These are phyloP conservation scores for Fusarium drepaniforme DNA, from an alignment of 2,329 filamentous ascomycete genomes.

Conservation along the genomic window DNA sequence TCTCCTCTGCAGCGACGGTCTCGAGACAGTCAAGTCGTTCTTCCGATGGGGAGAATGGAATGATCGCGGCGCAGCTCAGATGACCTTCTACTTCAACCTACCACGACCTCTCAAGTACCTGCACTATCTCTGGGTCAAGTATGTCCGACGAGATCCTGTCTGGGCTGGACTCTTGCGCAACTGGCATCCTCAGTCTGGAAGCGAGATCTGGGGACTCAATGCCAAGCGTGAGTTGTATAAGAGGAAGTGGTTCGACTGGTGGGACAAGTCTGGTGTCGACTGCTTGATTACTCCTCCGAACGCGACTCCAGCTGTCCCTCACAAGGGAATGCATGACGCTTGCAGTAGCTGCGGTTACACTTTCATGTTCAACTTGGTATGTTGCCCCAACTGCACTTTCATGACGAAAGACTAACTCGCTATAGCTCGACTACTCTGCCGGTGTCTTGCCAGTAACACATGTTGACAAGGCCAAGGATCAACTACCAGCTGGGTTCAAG, in stretches of 20 bases:
- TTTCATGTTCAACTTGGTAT: slow-evolving; percentile 89
- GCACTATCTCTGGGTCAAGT: slow-evolving; percentile 92
- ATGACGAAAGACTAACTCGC: slow-evolving; percentile 1
- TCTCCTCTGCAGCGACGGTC: slow-evolving; percentile 87
- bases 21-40: slow-evolving; percentile 81
- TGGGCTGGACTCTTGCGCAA: slow-evolving; percentile 83
- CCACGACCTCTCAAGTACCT: slow-evolving; percentile 82
- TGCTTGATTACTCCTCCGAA: slow-evolving; percentile 88
- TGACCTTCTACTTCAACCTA: slow-evolving; percentile 79
- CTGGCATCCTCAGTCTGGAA: slow-evolving; percentile 80
- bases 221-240: slow-evolving; percentile 82
- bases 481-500: slow-evolving; percentile 71
- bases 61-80: slow-evolving; percentile 81
- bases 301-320: slow-evolving; percentile 89
- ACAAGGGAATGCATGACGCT: slow-evolving; percentile 87
- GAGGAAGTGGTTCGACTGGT: slow-evolving; percentile 85
- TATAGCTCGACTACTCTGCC: slow-evolving; percentile 83
- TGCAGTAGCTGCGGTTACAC: slow-evolving; percentile 92
- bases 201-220: slow-evolving; percentile 87
- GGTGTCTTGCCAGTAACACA: slow-evolving; percentile 89
- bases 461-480: slow-evolving; percentile 78
- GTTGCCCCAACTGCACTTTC: slow-evolving; percentile 41
- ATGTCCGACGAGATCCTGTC: slow-evolving; percentile 78
- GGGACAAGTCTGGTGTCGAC: slow-evolving; percentile 79
- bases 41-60: slow-evolving; percentile 83